Evolutionary conservation across 345 rosid species (phyloP).

Genomic region (Citrus sinensis): DVS_A1.0 CM039169.1:30920001-30920500

Average conservation of each 20-base stretch:
- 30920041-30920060: slow-evolving; percentile 18
- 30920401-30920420: slow-evolving; percentile 34
- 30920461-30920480: slow-evolving; percentile 60
- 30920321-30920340: slow-evolving; percentile 43
- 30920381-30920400: slow-evolving; percentile 50
- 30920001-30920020: neutral
- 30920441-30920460: slow-evolving; percentile 51
- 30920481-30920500: slow-evolving; percentile 48
- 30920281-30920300: slow-evolving; percentile 42
- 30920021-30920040: neutral
- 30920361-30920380: slow-evolving; percentile 68
- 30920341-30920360: slow-evolving; percentile 69
- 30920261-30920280: slow-evolving; percentile 67
- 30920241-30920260: slow-evolving; percentile 40
- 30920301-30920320: slow-evolving; percentile 64
- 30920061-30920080: slow-evolving; percentile 69
- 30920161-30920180: slow-evolving; percentile 36
- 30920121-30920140: slow-evolving; percentile 54
- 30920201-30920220: slow-evolving; percentile 46
- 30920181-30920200: slow-evolving; percentile 28
- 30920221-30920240: slow-evolving; percentile 32
- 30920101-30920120: slow-evolving; percentile 54
- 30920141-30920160: slow-evolving; percentile 42
- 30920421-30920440: slow-evolving; percentile 39
- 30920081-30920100: slow-evolving; percentile 64